Evolutionary conservation across 768 basidiomycete genomes (phyloP).

Genomic region (Mycena galericulata): DNA sequence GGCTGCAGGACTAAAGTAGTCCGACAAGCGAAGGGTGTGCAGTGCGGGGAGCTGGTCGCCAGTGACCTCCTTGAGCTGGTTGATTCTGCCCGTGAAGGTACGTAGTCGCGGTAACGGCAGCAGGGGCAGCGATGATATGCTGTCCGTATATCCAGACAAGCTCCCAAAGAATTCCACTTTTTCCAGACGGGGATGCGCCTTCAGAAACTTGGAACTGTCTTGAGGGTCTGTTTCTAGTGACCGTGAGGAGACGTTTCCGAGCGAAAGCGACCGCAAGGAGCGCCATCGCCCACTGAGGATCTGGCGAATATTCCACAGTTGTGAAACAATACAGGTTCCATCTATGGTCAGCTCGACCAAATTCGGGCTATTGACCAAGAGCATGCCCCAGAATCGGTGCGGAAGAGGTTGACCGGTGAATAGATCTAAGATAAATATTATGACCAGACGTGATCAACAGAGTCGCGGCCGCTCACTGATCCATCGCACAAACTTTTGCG

Average conservation of each 20-base stretch:
- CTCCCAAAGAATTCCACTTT: slow-evolving; percentile 22
- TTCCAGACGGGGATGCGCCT: slow-evolving; percentile 31
- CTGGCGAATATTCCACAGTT: slow-evolving; percentile 31
- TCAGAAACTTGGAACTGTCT: slow-evolving; percentile 27
- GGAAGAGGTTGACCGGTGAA: slow-evolving; percentile 28
- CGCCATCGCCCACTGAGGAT: slow-evolving; percentile 34
- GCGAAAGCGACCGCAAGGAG: slow-evolving; percentile 24
- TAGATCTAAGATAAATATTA: slow-evolving; percentile 1
- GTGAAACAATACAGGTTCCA: slow-evolving; percentile 30
- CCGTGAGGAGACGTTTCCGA: slow-evolving; percentile 29
- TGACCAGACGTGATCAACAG: neutral
- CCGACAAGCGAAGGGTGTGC: slow-evolving; percentile 25
- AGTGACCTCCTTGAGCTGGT: slow-evolving; percentile 30
- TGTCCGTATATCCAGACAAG: slow-evolving; percentile 18
- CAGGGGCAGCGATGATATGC: slow-evolving; percentile 26
- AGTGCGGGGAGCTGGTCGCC: slow-evolving; percentile 24
- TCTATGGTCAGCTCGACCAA: slow-evolving; percentile 33
- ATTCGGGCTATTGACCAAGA: slow-evolving; percentile 29
- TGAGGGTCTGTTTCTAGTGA: neutral
- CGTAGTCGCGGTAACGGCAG: slow-evolving; percentile 24
- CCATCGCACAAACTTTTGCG: slow-evolving; percentile 26
- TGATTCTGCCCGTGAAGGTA: slow-evolving; percentile 31
- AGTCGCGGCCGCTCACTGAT: neutral
- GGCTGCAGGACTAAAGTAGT: slow-evolving; percentile 38
- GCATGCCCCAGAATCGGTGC: slow-evolving; percentile 36